A percentile compares a stretch with the other conserved stretches of the same genome.
Conservation (phyloP, 306 rosid genomes). For the Ziziphus jujuba region DNA sequence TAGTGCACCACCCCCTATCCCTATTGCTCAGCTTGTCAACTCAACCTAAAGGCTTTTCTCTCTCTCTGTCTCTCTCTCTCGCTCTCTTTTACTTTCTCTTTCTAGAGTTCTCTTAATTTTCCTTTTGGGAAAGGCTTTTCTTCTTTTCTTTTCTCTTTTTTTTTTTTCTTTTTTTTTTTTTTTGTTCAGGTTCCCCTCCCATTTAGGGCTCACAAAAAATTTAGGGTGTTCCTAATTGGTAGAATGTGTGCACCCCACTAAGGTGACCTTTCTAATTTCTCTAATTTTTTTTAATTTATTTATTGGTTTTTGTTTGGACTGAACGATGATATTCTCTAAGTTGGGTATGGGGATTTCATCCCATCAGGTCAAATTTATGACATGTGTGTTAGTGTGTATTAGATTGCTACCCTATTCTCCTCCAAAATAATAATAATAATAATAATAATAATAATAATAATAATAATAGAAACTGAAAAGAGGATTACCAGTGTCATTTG, state of each 20-base stretch:
- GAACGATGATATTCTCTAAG: conserved; percentile 16
- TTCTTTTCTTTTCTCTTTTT: no score
- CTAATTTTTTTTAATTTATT: conserved; percentile 21
- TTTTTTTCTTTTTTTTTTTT: no score
- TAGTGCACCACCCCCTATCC: conserved; percentile 49
- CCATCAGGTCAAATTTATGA: neutral
- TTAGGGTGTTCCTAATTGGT: conserved; percentile 39
- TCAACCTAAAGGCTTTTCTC: conserved; percentile 19
- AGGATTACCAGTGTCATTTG: no score
- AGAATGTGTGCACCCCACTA: conserved; percentile 56
- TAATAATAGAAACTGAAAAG: no score
- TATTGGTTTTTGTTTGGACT: neutral
- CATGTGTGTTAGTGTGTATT: neutral
- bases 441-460: no score
- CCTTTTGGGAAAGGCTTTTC: conserved; percentile 10
- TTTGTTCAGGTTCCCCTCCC: conserved; percentile 29
- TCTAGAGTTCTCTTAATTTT: neutral
- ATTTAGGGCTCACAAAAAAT: conserved; percentile 32
- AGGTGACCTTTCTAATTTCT: conserved; percentile 33
- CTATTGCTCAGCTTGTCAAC: conserved; percentile 46
- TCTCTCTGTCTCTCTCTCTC: neutral
- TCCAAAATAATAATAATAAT: no score
- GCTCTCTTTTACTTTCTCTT: neutral
- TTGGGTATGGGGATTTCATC: conserved; percentile 4
- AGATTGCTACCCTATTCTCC: neutral